Evolutionary conservation across 345 rosid species (phyloP).

Genomic region (Atalantia buxifolia): DNA sequence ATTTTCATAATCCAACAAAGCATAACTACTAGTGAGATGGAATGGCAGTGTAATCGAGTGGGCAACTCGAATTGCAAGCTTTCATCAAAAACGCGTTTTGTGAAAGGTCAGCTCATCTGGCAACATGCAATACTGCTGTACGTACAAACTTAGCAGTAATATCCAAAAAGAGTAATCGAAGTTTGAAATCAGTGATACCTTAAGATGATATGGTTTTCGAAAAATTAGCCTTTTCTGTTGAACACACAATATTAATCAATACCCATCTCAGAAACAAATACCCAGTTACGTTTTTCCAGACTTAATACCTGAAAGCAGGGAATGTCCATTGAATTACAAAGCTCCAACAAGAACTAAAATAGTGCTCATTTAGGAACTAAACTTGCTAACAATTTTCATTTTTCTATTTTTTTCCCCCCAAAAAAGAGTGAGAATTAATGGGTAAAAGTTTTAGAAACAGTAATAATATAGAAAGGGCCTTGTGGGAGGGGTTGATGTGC

Average conservation of each 20-base stretch:
- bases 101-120: background rate
- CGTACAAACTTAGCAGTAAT: background rate
- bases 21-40: background rate
- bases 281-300: background rate
- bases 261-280: background rate
- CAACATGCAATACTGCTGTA: background rate
- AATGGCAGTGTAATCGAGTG: background rate
- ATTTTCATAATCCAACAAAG: no score
- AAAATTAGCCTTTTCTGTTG: background rate
- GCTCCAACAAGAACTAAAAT: background rate
- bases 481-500: no score
- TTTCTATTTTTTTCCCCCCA: no score
- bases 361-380: no score
- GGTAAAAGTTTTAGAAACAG: no score
- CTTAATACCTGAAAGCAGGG: no score
- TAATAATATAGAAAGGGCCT: no score
- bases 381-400: no score
- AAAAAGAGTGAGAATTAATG: no score
- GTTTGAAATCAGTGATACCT: background rate
- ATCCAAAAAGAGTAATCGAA: background rate
- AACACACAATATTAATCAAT: background rate
- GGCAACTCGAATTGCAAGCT: background rate
- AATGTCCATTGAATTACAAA: background rate
- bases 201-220: background rate
- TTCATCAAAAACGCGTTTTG: background rate